Base-by-base conservation (phyloP, 2,329 filamentous ascomycete species). In the Cryphonectria japonica region DNA sequence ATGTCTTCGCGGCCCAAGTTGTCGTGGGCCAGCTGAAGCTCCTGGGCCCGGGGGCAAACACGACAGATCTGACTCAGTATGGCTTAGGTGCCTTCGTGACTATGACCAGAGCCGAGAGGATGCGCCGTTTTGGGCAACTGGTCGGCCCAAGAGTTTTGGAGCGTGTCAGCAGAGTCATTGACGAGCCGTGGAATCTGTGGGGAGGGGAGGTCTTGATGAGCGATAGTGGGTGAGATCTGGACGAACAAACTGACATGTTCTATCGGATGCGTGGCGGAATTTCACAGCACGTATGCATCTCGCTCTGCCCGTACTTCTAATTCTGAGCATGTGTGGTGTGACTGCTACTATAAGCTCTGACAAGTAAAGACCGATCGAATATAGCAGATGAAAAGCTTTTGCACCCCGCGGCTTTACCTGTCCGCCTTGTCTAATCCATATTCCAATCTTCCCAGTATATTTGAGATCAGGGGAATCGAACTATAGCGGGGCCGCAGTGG, bases 1-100 rank as follows among this genome's bases (percentile, higher is more conserved):
- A 95, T 78, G 85, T 88, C 0, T 93, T 89, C 77, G 92, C 91
- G 2, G 92, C 92, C 2, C 92, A 94, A 77, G 83, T 84, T 13
- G 82, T 93, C 1, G 80, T 93, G 46, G 81, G 80, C 0, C 78
- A 78, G n/a, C 70, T 89, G 16, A 84, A 84, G 74, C 75, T 75
- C 8, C 80, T 79, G 8, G 76, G 76, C 26, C 75, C 72, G 19
- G 50, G 72, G 41, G 14, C 67, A 1, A 63, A 69, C 34, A 22
- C 6, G 32, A 71, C 75, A 54, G 39, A 29, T 39, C 67, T 66
- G 2, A 75, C 72, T 9, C 73, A 75, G 16, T 83, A 79, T 72
- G 87, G 86, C 0, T 76, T 92, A 34, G 79, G 83, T 1, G 81
- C 78, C 1, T 91, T 93, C 74, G 78, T 92, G 1, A 79, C 81